Base-by-base conservation (phyloP, 345 rosid species). In the Excoecaria cochinchinensis region DNA sequence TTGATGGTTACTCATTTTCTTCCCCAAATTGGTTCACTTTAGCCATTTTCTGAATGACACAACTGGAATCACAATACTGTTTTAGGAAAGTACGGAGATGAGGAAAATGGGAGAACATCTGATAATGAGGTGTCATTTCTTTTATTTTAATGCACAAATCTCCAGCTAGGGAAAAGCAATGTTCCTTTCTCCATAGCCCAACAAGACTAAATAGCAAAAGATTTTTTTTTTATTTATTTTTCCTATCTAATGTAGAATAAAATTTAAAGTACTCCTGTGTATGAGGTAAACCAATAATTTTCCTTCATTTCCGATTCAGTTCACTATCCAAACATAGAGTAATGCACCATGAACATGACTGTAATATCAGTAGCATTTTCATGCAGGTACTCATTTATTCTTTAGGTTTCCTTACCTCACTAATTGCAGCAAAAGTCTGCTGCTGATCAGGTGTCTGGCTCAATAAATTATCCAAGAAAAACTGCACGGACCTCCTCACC, bases 401-500 rank as follows among this genome's bases (percentile, higher is more conserved):
- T 48, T 7, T 15, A 57, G 72, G 15, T 10, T 60, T 62, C 11
- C 78, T 48, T 80, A 92, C 99, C 97, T 95, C 99, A 55, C 99
- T 97, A 71, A 95, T 92, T 77, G 94, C 91, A 67, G 94, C 74
- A 24, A 95, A 75, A 69, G 98, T 95, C 86, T 91, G 89, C 77
- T 90, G 93, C 75, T 92, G 97, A 85, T 92, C 97, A 4, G 97
- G 98, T 67, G 76, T 78, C 82, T 91, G 97, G 84, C 89, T 82
- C 69, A 95, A 74, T 72, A 90, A 80, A 80, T 91, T 92, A 86
- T 95, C 88, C 89, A 92, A 83, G 89, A 92, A 91, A 78, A 85
- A 95, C 78, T 92, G 95, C 68, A 95, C 91, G n/a, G 99, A 91
- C 78, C 99, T 91, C 83, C 97, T 91, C 79, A 95, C 99, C 99